Base-by-base conservation (phyloP, 768 basidiomycete species). In the Cubamyces lactineus region DNA sequence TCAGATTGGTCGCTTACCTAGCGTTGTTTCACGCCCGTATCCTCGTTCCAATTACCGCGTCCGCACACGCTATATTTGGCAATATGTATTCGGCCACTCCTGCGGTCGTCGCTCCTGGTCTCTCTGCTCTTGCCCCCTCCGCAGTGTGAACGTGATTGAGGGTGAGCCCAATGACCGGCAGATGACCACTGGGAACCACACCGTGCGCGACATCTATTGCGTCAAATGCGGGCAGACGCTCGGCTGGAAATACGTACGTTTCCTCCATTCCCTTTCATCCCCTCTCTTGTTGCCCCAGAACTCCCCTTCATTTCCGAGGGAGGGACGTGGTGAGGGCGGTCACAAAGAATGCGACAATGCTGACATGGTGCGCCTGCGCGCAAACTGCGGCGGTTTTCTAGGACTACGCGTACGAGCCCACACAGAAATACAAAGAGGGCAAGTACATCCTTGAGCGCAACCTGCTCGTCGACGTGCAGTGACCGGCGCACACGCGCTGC, bases 371-470 rank as follows among this genome's bases (percentile, higher is more conserved):
- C 24, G 3, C 21, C 17, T 16, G 17, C 16, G 30, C 21, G 41
- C 42, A 8, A n/a, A 43, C 19, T 47, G 55, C 24, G 55, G 24
- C 40, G n/a, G 47, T 6, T 46, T 19, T n/a, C 48, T 70, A 97
- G 96, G 96, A 97, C 74, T 86, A 86, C 59, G 96, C 96, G 16
- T 97, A 87, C 72, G 96, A 98, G 71, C 72, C 81, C 12, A 83
- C 87, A 8, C 96, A 99, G 83, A 93, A 90, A 76, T 99, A 98
- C 82, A 99, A 99, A 73, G 96, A 99, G 79, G 94, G 95, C 72
- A 95, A 95, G 80, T 97, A 86, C 76, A 98, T 99, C 73, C 91
- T 99, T 65, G 96, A 99, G 78, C 89, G 93, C 70, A 92, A 91
- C 72, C 82, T 94, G 70, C 88, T 94, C 70, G 82, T 87, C 68